These are phyloP conservation scores for Pythium guiyangense DNA, from an alignment of 352 stramenopile genomes.

Conservation along the genomic window DNA sequence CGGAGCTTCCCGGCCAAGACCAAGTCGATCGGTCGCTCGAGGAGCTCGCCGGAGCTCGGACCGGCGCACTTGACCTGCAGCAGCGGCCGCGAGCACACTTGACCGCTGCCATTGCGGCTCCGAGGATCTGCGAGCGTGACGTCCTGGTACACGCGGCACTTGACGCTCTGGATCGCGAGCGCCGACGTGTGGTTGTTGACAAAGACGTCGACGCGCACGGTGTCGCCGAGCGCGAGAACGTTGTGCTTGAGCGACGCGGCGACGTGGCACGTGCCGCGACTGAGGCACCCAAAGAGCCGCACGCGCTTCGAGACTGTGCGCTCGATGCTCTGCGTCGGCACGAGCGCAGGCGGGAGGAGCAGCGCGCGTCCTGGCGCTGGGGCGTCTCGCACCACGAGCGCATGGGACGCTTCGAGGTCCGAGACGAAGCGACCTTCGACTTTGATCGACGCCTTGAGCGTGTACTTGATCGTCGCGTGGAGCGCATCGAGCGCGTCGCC, in stretches of 20 bases:
- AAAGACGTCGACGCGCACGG: slow-evolving; percentile 57
- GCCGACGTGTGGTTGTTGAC: slow-evolving; percentile 69
- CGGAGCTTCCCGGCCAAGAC: slow-evolving; percentile 45
- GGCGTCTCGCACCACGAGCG: slow-evolving; percentile 39
- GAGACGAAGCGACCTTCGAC: slow-evolving; percentile 66
- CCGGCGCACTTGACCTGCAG: slow-evolving; percentile 51
- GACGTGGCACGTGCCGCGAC: slow-evolving; percentile 53
- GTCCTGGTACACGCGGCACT: slow-evolving; percentile 53
- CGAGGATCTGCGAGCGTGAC: slow-evolving; percentile 41
- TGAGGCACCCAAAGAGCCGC: slow-evolving; percentile 47
- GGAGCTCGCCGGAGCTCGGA: slow-evolving; percentile 39
- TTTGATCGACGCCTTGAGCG: slow-evolving; percentile 58
- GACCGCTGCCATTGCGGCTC: neutral
- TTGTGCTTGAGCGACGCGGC: slow-evolving; percentile 63
- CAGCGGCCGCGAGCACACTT: slow-evolving; percentile 32
- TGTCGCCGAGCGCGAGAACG: slow-evolving; percentile 51
- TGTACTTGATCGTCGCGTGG: slow-evolving; percentile 76
- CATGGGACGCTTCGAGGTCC: slow-evolving; percentile 55
- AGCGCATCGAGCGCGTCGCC: slow-evolving; percentile 36
- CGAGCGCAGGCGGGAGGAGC: too few relatives aligned
- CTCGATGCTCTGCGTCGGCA: slow-evolving; percentile 29
- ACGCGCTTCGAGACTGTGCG: slow-evolving; percentile 63
- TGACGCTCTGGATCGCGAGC: slow-evolving; percentile 41
- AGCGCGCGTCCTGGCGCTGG: slow-evolving; percentile 1
- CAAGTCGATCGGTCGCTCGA: slow-evolving; percentile 58